Base-by-base conservation (phyloP, 306 rosid genomes). In the Cucurbita maxima region DNA sequence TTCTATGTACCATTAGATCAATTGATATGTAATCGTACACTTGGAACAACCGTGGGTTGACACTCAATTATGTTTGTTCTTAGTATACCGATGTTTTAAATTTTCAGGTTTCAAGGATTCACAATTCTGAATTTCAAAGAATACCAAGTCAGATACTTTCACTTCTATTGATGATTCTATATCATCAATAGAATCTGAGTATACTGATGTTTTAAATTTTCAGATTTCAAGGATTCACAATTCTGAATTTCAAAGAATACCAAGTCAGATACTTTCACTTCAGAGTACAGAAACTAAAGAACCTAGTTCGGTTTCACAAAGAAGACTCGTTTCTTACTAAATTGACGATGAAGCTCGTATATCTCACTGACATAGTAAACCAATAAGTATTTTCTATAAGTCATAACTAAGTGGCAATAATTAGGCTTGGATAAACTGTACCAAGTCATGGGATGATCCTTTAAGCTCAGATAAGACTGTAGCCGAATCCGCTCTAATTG, bases 371-470 rank as follows among this genome's bases (percentile, higher is more conserved):
- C 22, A 47, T 45, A 22, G 41, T 68, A 45, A 19, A 68, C 54
- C 19, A 68, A 47, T 47, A 68, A 67, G 56, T 3, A 38, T 20
- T 19, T 67, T 45, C 19, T 67, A 18, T 20, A 10, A 18, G 40
- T 69, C 58, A 14, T 41, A 45, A 69, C 4, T 1, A 48, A 76
- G 68, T 6, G 16, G 34, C 16, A 72, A 77, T 67, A 56, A 45
- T 55, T 44, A 64, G 71, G 71, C 53, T 22, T 44, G 69, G 13
- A 14, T 73, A 50, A 16, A 45, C 9, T 88, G 77, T 89, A 94
- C 99, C 96, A 94, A 82, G 83, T 94, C 99, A 83, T 94, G 99
- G 6, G 99, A 94, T 11, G 99, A 89, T 81, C 73, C 85, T 83
- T 89, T 89, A 77, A 94, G 86, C 78, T 86, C 99, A 73, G 92